phyloP scores from a whole-genome alignment of 495 filamentous ascomycete genomes.

The Baudoinia panamericana region DNA sequence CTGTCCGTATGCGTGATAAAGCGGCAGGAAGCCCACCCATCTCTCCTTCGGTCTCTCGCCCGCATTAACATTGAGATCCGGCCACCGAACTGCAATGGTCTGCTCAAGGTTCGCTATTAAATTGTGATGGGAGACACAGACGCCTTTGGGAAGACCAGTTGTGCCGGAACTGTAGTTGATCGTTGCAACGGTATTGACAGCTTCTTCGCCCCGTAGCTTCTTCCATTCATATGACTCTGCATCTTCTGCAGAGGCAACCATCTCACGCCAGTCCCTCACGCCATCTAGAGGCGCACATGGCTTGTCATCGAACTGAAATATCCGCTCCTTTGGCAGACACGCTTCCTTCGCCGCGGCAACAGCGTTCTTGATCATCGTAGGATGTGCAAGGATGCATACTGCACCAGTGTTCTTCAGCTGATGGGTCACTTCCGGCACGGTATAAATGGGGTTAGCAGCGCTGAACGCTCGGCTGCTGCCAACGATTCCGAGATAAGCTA shows the following conservation, averaged over 20 bases:
- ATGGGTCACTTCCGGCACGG: constrained; percentile 31
- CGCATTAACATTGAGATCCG: constrained; percentile 13
- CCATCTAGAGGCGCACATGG: constrained; percentile 22
- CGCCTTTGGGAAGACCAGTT: constrained; percentile 29
- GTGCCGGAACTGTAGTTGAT: constrained; percentile 37
- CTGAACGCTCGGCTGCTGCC: constrained; percentile 32
- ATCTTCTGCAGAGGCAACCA: constrained; percentile 35
- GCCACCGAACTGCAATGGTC: constrained; percentile 24
- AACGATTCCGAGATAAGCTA: constrained; percentile 36
- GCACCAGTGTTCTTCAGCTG: constrained; percentile 33
- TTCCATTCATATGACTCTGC: constrained; percentile 36
- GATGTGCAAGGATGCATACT: constrained; percentile 28
- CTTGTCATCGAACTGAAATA: constrained; percentile 41
- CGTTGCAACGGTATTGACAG: constrained; percentile 34
- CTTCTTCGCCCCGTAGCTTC: constrained; percentile 27
- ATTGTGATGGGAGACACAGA: constrained; percentile 27
- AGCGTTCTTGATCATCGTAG: constrained; percentile 27
- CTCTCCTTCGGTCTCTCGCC: constrained; percentile 22
- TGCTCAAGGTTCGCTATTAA: constrained; percentile 28
- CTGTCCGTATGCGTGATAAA: constrained; percentile 31
- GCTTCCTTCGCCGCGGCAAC: constrained; percentile 33
- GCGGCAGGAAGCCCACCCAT: constrained; percentile 28
- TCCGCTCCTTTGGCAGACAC: constrained; percentile 28
- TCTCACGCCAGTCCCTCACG: constrained; percentile 37
- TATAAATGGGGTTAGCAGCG: constrained; percentile 29